Evolutionary conservation across 495 filamentous ascomycete species (phyloP).

Genomic region (Mytilinidion resinicola): DNA sequence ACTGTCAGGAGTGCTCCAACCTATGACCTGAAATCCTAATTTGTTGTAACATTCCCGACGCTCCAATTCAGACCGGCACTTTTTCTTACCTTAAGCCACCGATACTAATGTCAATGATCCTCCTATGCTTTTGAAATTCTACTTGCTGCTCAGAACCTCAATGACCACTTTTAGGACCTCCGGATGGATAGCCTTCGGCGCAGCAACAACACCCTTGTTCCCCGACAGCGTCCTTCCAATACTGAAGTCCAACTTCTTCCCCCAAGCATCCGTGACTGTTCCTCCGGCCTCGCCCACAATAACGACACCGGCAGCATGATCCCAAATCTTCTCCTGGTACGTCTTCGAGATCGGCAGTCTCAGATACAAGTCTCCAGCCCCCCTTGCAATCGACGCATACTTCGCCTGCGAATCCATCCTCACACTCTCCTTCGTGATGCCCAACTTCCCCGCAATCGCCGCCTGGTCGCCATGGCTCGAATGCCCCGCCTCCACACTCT

Average conservation of each 20-base stretch:
- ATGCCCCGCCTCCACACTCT: slow-evolving; percentile 88
- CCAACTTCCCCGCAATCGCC: slow-evolving; percentile 73
- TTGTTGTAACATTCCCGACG: too few species aligned
- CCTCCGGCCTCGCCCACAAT: slow-evolving; percentile 94
- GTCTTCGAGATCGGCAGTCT: slow-evolving; percentile 73
- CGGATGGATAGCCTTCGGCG: slow-evolving; percentile 65
- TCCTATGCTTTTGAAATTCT: not conserved
- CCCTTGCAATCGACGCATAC: slow-evolving; percentile 91
- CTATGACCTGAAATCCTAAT: too few species aligned
- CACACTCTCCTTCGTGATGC: slow-evolving; percentile 78
- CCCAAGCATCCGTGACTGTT: slow-evolving; percentile 77
- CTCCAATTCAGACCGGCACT: too few species aligned
- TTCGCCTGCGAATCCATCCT: slow-evolving; percentile 97
- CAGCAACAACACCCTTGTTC: slow-evolving; percentile 92
- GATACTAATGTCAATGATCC: too few species aligned
- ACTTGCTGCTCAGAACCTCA: slow-evolving; percentile 60
- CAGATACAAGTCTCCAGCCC: slow-evolving; percentile 91
- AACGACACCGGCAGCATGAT: slow-evolving; percentile 93
- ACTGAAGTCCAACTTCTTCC: slow-evolving; percentile 75
- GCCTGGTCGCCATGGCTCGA: slow-evolving; percentile 81
- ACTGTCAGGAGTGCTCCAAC: too few species aligned
- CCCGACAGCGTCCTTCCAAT: slow-evolving; percentile 75
- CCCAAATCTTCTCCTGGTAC: slow-evolving; percentile 99
- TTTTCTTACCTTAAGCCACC: too few species aligned
- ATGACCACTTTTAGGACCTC: slow-evolving; percentile 77